Conservation (phyloP, 176 grass and related monocot species). For the Alopecurus myosuroides region DNA sequence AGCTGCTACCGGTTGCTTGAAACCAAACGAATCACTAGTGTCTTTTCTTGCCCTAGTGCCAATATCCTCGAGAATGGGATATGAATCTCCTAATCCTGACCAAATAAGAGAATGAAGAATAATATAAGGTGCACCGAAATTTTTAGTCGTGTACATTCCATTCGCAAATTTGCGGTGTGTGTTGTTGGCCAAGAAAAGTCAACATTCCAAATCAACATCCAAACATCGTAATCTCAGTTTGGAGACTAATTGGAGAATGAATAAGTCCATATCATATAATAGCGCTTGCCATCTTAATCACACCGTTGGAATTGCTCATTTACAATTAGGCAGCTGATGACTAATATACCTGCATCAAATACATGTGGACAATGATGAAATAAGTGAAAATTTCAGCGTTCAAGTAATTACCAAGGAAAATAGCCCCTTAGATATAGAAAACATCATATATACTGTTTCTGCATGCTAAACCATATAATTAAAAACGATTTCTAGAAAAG, state of each 20-base stretch:
- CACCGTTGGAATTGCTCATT: neutral
- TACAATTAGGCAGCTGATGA: neutral
- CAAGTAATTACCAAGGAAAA: neutral
- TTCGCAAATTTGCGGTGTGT: neutral
- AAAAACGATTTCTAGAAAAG: too few species aligned
- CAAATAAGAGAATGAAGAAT: neutral
- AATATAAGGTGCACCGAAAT: neutral
- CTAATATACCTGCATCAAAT: neutral
- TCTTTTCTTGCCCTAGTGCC: too few species aligned
- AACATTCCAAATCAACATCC: neutral
- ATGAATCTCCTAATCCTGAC: neutral
- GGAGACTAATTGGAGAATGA: neutral
- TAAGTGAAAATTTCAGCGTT: neutral
- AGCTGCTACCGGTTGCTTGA: too few species aligned
- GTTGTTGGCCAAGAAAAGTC: slow-evolving; percentile 1
- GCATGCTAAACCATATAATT: too few species aligned
- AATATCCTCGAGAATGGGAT: neutral
- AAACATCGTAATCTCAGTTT: neutral
- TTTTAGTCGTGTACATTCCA: neutral
- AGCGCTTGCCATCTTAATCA: neutral
- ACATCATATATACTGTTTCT: too few species aligned
- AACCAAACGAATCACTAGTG: neutral
- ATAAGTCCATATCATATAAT: neutral
- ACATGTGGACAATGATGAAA: neutral
- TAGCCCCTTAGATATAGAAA: too few species aligned